Percentiles rank a stretch among this genome's conserved stretches.
Evolutionary conservation across 805 yeast species (phyloP).

Genomic region (Kluyveromyces wickerhamii): DNA sequence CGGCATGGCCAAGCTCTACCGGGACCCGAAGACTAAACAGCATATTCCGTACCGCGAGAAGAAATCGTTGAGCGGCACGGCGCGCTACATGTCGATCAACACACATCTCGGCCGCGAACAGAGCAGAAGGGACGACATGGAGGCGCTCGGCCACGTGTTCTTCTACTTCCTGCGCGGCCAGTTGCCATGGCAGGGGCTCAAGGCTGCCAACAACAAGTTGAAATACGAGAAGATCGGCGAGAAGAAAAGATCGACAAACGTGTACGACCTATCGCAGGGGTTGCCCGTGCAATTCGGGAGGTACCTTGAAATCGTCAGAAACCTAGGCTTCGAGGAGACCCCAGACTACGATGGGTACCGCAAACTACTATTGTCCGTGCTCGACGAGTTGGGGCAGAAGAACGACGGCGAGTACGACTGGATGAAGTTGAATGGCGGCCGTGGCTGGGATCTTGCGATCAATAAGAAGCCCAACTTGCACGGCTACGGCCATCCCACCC

Average conservation of each 20-base stretch:
- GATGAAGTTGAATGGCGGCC: constrained; percentile 93
- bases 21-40: constrained; percentile 91
- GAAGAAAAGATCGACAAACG: constrained; percentile 84
- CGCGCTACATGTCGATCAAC: constrained; percentile 97
- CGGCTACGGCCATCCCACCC: constrained; percentile 94
- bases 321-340: constrained; percentile 82
- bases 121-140: constrained; percentile 92
- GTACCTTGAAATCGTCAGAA: constrained; percentile 82
- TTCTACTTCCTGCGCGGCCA: constrained; percentile 91
- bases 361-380: constrained; percentile 65
- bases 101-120: constrained; percentile 97
- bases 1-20: constrained; percentile 97
- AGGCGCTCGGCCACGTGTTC: constrained; percentile 93
- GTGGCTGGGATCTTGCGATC: constrained; percentile 88
- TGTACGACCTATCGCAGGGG: constrained; percentile 79
- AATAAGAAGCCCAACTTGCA: constrained; percentile 91
- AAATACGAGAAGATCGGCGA: constrained; percentile 97
- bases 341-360: constrained; percentile 91
- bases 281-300: constrained; percentile 90
- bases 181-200: constrained; percentile 97
- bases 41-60: constrained; percentile 97
- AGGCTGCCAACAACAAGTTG: constrained; percentile 96
- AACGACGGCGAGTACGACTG: constrained; percentile 94
- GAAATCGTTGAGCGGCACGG: constrained; percentile 93
- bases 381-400: constrained; percentile 58